Conservation (phyloP, 306 rosid genomes). For the Acacia melanoxylon region DNA sequence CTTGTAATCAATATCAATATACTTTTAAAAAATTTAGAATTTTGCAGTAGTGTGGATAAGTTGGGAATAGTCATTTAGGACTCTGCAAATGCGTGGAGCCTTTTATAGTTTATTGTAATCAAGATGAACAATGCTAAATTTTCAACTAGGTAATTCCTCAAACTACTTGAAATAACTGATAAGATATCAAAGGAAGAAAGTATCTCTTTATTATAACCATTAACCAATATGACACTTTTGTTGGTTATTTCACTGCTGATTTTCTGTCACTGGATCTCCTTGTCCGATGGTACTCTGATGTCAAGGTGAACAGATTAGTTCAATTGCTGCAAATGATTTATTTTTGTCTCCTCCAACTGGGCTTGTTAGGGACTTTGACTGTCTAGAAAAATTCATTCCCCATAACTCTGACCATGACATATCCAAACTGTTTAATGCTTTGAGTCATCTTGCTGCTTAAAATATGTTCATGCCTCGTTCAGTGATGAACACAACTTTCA, state of each 20-base stretch:
- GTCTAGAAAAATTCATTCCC: neutral
- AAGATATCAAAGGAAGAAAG: neutral
- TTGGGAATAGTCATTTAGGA: neutral
- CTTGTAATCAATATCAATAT: neutral
- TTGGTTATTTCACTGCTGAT: neutral
- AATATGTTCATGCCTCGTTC: neutral
- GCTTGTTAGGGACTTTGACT: neutral
- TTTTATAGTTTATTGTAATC: neutral
- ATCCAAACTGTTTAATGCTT: slow-evolving; percentile 1
- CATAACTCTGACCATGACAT: neutral
- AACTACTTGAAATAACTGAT: neutral
- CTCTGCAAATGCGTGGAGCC: neutral
- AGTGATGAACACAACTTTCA: slow-evolving; percentile 14
- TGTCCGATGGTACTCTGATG: slow-evolving; percentile 5
- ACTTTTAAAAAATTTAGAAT: neutral
- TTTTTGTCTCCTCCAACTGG: neutral
- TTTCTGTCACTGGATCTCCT: neutral
- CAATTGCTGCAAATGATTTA: slow-evolving; percentile 8
- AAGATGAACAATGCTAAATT: neutral
- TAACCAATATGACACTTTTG: neutral
- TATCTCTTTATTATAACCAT: neutral
- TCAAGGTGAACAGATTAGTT: slow-evolving; percentile 10
- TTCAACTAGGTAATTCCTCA: neutral
- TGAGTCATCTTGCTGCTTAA: neutral
- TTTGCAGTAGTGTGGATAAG: neutral